phyloP scores from a whole-genome alignment of 108 stramenopile genomes.

The Skeletonema menzelii region DNA sequence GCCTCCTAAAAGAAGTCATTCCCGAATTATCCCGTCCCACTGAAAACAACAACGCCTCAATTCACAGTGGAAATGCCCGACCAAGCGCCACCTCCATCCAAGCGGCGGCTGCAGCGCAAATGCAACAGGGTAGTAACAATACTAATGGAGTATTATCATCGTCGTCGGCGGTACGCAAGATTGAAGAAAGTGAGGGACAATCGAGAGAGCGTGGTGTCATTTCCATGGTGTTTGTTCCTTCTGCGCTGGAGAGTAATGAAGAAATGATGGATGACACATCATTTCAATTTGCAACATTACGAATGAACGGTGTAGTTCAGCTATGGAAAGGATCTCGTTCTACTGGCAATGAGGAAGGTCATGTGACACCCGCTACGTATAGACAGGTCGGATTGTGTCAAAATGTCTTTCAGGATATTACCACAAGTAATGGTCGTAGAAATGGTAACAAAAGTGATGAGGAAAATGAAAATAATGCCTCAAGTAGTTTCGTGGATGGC shows the following conservation, averaged over 20 bases:
- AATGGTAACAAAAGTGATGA: background rate
- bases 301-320: constrained; percentile 64
- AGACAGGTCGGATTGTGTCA: background rate
- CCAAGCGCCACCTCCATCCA: constrained; percentile 24
- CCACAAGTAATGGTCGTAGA: background rate
- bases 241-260: background rate
- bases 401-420: background rate
- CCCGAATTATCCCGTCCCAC: constrained; percentile 57
- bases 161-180: constrained; percentile 5
- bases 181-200: constrained; percentile 46
- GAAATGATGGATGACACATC: constrained; percentile 14
- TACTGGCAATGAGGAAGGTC: background rate
- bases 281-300: constrained; percentile 64
- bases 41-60: constrained; percentile 3
- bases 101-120: constrained; percentile 5
- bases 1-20: constrained; percentile 78
- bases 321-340: constrained; percentile 52
- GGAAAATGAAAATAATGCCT: background rate
- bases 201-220: constrained; percentile 58
- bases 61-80: background rate
- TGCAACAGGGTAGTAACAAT: background rate
- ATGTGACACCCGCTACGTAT: constrained; percentile 16
- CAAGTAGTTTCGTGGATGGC: too few relatives aligned
- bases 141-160: background rate
- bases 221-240: constrained; percentile 47